phyloP scores from a whole-genome alignment of 1,284 basidiomycete genomes.

The Cutaneotrichosporon sp. region DNA sequence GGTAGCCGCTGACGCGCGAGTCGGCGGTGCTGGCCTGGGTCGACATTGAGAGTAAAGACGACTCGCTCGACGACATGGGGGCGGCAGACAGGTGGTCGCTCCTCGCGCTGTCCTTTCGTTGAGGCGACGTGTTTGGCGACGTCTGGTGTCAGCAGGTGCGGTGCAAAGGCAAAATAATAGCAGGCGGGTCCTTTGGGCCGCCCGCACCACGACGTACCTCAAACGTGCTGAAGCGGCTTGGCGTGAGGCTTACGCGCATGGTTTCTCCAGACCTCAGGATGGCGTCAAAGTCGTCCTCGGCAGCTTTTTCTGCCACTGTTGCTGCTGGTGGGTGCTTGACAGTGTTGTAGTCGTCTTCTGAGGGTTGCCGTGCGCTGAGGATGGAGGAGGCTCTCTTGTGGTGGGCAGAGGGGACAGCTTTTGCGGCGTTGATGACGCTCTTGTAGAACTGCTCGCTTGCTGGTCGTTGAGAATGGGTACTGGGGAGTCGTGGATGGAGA shows the following conservation, averaged over 20 bases:
- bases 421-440: constrained; percentile 13
- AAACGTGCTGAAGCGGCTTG: constrained; percentile 84
- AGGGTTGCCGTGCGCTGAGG: constrained; percentile 2
- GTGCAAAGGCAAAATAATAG: not conserved
- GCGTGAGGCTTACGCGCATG: constrained; percentile 93
- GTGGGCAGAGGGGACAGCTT: constrained; percentile 4
- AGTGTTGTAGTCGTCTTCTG: constrained; percentile 2
- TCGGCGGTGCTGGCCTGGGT: constrained; percentile 14
- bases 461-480: constrained; percentile 8
- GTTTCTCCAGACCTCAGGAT: constrained; percentile 82
- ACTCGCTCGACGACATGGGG: constrained; percentile 20
- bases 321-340: not conserved
- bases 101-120: not conserved
- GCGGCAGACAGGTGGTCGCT: constrained; percentile 11
- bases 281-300: constrained; percentile 77
- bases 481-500: not conserved
- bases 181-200: not conserved
- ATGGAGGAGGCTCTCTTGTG: constrained; percentile 18
- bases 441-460: constrained; percentile 18
- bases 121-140: constrained; percentile 13
- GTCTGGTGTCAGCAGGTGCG: constrained; percentile 4
- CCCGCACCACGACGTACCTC: constrained; percentile 62
- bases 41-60: constrained; percentile 19
- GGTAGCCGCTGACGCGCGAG: constrained; percentile 16
- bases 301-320: constrained; percentile 18